Base-by-base conservation (phyloP, 805 yeast genomes). In the Saccharomycopsis babjevae region DNA sequence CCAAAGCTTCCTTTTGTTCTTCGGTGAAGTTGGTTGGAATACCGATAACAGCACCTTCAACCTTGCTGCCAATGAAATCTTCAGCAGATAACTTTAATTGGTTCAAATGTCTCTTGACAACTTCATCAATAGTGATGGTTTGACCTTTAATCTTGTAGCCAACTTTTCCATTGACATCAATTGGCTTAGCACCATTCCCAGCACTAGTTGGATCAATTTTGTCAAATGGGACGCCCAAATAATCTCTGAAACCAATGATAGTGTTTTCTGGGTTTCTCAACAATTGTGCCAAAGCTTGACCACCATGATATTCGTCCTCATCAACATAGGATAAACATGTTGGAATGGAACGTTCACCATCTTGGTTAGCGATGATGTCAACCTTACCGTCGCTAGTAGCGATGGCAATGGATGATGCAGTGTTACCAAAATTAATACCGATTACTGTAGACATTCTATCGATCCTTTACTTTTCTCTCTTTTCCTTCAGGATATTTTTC, bases 301-400 rank as follows among this genome's bases (percentile, higher is more conserved):
- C 87, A 64, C 99, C 99, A 72, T 94, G 97, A 77, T 89, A 94
- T 78, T 94, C 98, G 73, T 94, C 98, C 61, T 81, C 86, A 64
- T 96, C 97, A 62, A 91, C 91, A 73, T 92, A 94, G 20, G 97
- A 84, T 64, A 94, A 80, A 62, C 88, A 88, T 34, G 98, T 88
- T 64, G 98, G 96, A 72, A 94, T 94, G 63, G 93, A 82, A 78
- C 98, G 89, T 77, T 94, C 98, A 74, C 99, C 99, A 72, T 94
- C 99, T 67, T 96, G 97, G 83, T 94, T 93, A 67, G 99, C 99
- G 73, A 94, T 93, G 67, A 94, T 96, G 72, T 94, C 97, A 66
- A 90, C 94, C 73, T 87, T 88, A 65, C 97, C 97, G 70, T 93
- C 97, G 66, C 78, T 74, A 64, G 81, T 76, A 67, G 92, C 88